phyloP scores from a whole-genome alignment of 345 rosid species.

The Euclidium syriacum region DNA sequence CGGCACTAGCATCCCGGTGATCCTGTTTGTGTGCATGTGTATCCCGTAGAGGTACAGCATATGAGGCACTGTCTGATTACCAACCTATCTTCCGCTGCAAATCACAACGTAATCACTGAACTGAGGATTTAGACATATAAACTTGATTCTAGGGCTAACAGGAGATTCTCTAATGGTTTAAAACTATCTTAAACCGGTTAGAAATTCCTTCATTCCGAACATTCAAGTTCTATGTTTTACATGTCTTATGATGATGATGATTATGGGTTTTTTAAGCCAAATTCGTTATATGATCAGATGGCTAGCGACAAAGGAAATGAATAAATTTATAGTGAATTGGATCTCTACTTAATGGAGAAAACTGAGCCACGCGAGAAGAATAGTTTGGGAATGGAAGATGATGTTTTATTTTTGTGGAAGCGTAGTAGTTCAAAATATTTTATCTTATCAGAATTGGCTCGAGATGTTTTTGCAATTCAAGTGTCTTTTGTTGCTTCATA shows the following conservation, averaged over 20 bases:
- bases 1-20: no score
- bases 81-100: no score
- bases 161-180: no score
- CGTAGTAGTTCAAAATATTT: background rate
- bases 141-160: no score
- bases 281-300: background rate
- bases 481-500: background rate
- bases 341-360: background rate
- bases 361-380: background rate
- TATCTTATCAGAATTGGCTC: background rate
- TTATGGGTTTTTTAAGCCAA: background rate
- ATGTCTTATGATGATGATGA: background rate
- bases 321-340: background rate
- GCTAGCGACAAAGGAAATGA: background rate
- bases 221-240: no score
- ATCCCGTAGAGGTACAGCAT: no score
- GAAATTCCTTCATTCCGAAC: no score
- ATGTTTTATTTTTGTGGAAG: background rate
- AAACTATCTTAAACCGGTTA: no score
- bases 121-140: no score
- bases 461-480: background rate
- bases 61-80: no score
- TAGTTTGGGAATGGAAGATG: background rate
- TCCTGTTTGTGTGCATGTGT: no score
- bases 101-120: no score